Evolutionary conservation across 1,284 basidiomycete species (phyloP).

Genomic region (Cystobasidium slooffiae): DNA sequence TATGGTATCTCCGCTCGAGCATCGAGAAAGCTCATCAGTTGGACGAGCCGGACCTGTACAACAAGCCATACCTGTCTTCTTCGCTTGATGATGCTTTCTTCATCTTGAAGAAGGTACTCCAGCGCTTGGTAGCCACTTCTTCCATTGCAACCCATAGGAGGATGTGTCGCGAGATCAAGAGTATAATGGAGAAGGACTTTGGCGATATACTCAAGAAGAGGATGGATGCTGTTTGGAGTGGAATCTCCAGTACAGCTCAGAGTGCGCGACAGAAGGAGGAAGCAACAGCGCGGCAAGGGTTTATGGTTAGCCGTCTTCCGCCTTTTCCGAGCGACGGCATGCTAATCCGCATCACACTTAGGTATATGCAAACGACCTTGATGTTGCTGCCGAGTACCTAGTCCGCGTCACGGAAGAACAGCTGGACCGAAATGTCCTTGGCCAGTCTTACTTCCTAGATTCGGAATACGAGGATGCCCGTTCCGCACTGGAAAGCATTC

Average conservation of each 20-base stretch:
- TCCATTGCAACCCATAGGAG: constrained; percentile 66
- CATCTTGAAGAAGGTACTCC: constrained; percentile 80
- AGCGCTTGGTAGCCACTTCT: constrained; percentile 69
- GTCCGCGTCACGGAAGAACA: constrained; percentile 77
- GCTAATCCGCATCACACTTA: constrained; percentile 54
- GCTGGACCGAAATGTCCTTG: constrained; percentile 63
- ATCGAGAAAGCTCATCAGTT: constrained; percentile 76
- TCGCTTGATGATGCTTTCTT: constrained; percentile 94
- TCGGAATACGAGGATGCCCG: constrained; percentile 63
- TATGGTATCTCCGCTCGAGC: constrained; percentile 86
- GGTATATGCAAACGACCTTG: constrained; percentile 86
- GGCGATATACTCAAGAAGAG: constrained; percentile 75
- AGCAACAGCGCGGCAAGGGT: constrained; percentile 73
- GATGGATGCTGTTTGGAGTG: constrained; percentile 76
- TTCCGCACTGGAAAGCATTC: constrained; percentile 62
- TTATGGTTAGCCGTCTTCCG: constrained; percentile 65
- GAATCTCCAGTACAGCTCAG: constrained; percentile 61
- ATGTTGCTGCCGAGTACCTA: constrained; percentile 81
- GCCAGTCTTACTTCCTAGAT: constrained; percentile 70
- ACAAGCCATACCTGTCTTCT: constrained; percentile 65
- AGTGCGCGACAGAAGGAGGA: constrained; percentile 58
- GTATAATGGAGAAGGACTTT: constrained; percentile 79
- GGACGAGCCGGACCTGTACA: constrained; percentile 67
- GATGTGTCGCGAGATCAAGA: constrained; percentile 68
- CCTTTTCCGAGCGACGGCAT: constrained; percentile 16